Evolutionary conservation across 75 land plant species (phyloP), one percentile per base, ranked within the genome.

Genomic region (Azolla pinnata): DNA sequence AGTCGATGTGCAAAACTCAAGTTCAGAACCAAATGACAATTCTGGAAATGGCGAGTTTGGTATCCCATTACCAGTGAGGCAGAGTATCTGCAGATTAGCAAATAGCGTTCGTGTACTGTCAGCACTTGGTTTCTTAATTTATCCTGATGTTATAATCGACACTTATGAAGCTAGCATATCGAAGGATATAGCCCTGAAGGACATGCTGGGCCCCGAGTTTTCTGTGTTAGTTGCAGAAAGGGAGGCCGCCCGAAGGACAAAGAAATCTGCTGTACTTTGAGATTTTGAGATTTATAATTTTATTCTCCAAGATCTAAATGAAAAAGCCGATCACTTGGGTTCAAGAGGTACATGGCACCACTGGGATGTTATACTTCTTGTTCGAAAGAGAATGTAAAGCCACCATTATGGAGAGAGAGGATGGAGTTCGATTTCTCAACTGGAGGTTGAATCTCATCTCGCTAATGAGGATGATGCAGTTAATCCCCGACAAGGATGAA

Each of bases 191-290:
- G 81, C 79, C 1, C 66, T 83, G 24, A 75, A 74, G 47, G 87
- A 93, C 46, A 93, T 93, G 96, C 81, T 89, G 42, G 83, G 78
- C 24, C 70, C 81, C 20, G 97, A 88, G 69, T 92, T 92, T 51
- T 66, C 52, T 70, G 86, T 88, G 16, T 62, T 65, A 20, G 69
- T 81, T 46, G 97, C 81, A 16, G 97, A 88, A 69, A 72, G 66
- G 54, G 97, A 92, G 64, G 92, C 72, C 33, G 72, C 77, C 61
- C 60, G 81, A 17, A 62, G 92, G 40, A 2, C 54, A 2, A 52
- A 52, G 14, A 52, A 23, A 5, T 12, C 40, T 35, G 40, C 10
- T 12, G 40, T 12, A 5, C 40, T 35, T 35, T 35, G 12, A 35
- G 40, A 12, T 5, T 35, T 35, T 5, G 12, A 5, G 40, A 5